Base-by-base conservation (phyloP, 2,329 filamentous ascomycete species). In the Aspergillus glaucus region DNA sequence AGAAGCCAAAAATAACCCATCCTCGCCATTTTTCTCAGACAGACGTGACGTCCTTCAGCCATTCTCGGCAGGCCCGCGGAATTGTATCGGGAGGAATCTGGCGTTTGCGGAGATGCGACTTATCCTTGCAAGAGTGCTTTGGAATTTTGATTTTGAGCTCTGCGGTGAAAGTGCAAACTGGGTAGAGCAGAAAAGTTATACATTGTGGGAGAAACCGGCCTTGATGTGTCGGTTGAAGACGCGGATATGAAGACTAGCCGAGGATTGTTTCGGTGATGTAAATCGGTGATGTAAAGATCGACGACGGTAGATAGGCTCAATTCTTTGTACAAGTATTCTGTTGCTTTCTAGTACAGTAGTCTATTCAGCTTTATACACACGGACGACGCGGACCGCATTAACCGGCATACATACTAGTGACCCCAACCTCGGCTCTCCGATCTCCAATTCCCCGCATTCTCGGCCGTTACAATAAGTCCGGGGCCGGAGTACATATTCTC, bases 1-100 rank as follows among this genome's bases (percentile, higher is more conserved):
- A 4, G 48, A 53, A 10, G 14, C 24, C 0, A 52, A 49, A 22
- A 43, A 50, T 1, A 44, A 63, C 19, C 45, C 48, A 0, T 36
- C 51, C 2, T 55, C 59, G 6, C 62, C 62, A 0, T 79, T 72
- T 54, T 56, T 52, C 1, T 37, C 50, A 9, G 76, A 80, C 50
- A 68, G 68, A 19, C 62, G 65, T 22, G 72, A 73, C 0, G 68
- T 68, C 0, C 62, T 75, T 34, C 72, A 78, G 58, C 73, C 77
- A 0, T 79, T 79, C 50, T 70, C 68, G 0, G 42, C 74, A 1
- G 75, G 76, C 0, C 71, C 75, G 4, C 64, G 76, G 1, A 75
- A 76, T 46, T 79, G 76, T 51, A 67, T 79, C 10, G 76, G 76
- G 1, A 66, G 63, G 50, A 76, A 77, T 42, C 59, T 79, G 37